Conservation (phyloP, 306 rosid genomes). For the Calophaca sinica region DNA sequence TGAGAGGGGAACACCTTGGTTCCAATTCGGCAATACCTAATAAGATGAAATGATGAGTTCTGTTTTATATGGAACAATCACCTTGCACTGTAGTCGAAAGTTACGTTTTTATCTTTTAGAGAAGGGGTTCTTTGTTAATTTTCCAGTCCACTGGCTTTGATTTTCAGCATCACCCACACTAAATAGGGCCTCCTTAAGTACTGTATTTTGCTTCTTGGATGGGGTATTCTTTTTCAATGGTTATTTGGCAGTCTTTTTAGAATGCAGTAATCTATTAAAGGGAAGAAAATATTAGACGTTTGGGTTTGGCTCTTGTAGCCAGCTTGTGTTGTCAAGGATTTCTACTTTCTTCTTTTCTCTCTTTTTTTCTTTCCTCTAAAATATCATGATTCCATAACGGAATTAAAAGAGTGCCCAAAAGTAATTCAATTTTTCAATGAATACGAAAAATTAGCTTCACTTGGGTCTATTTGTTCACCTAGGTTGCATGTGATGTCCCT, state of each 20-base stretch:
- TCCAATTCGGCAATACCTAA: background rate
- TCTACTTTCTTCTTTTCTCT: background rate
- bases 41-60: constrained; percentile 3
- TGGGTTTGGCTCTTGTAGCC: background rate
- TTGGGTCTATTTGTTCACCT: constrained; percentile 39
- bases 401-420: constrained; percentile 14
- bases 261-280: background rate
- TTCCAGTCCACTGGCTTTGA: background rate
- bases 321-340: constrained; percentile 19
- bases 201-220: too few relatives aligned
- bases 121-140: constrained; percentile 10
- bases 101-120: constrained; percentile 4
- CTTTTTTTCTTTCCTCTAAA: background rate
- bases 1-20: constrained; percentile 14
- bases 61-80: constrained; percentile 16
- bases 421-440: constrained; percentile 21
- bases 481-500: constrained; percentile 91
- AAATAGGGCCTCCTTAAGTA: too few relatives aligned
- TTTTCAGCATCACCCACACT: constrained; percentile 16
- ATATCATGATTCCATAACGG: constrained; percentile 15
- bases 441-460: constrained; percentile 3
- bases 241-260: background rate
- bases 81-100: background rate
- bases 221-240: too few relatives aligned
- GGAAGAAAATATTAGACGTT: constrained; percentile 19